These are phyloP conservation scores for Ambrosia hybrid DNA, from an alignment of 140 eudicot species.

Conservation along the genomic window DNA sequence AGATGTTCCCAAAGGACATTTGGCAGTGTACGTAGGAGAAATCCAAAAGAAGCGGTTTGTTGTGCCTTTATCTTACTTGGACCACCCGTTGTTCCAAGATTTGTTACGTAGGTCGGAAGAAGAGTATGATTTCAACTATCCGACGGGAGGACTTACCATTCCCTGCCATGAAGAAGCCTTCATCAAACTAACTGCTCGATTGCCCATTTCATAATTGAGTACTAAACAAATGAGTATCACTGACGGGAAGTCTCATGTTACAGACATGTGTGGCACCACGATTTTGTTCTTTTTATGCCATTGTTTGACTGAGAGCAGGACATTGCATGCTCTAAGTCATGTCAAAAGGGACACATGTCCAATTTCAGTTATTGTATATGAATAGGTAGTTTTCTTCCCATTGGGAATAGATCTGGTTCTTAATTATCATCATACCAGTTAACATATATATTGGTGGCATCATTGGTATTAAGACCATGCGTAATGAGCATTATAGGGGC, in stretches of 20 bases:
- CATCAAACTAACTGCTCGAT: slow-evolving; percentile 20
- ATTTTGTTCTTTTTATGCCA: not conserved
- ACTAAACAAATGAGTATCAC: not conserved
- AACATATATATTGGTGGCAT: not conserved
- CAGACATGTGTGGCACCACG: not conserved
- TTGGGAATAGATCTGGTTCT: not conserved
- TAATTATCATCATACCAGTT: not conserved
- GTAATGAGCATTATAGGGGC: no score
- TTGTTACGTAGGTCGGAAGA: slow-evolving; percentile 44
- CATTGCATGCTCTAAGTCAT: slow-evolving; percentile 9
- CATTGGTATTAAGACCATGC: not conserved
- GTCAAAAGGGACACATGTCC: slow-evolving; percentile 7
- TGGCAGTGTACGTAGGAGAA: slow-evolving; percentile 53
- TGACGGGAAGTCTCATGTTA: no score
- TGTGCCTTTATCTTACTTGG: slow-evolving; percentile 51
- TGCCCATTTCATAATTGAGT: slow-evolving; percentile 8
- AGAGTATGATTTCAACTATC: slow-evolving; percentile 47
- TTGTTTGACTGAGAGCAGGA: not conserved
- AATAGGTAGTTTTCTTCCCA: slow-evolving; percentile 2
- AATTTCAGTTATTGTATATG: slow-evolving; percentile 3
- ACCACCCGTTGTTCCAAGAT: slow-evolving; percentile 48
- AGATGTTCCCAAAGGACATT: slow-evolving; percentile 50
- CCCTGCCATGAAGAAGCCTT: slow-evolving; percentile 49
- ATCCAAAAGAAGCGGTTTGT: slow-evolving; percentile 38
- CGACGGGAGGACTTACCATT: slow-evolving; percentile 57